phyloP scores from a whole-genome alignment of 1,139 yeast species.

The Geotrichum klebahnii region DNA sequence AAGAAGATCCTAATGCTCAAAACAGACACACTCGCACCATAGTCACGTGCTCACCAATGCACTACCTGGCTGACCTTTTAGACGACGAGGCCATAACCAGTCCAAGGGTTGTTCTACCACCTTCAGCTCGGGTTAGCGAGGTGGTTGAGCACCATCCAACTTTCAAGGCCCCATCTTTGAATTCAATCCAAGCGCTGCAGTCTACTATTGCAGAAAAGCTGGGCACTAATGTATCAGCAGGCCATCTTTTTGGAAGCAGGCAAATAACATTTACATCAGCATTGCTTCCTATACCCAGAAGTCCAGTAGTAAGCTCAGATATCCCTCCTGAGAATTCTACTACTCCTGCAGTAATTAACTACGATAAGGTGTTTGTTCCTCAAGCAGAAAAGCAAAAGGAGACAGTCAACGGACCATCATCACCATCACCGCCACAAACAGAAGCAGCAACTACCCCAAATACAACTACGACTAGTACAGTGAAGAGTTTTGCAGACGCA shows the following conservation, averaged over 20 bases:
- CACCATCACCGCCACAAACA: too few species aligned
- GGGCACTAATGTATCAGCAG: background rate
- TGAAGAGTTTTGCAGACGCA: too few species aligned
- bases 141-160: background rate
- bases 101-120: constrained; percentile 2
- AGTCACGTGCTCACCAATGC: background rate
- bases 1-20: background rate
- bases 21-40: too few species aligned
- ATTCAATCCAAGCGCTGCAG: constrained; percentile 22
- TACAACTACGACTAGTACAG: too few species aligned
- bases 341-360: constrained; percentile 4
- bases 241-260: too few species aligned
- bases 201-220: constrained; percentile 23
- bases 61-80: background rate
- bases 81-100: background rate
- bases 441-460: too few species aligned
- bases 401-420: background rate
- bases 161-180: constrained; percentile 16
- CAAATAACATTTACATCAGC: background rate
- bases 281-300: background rate
- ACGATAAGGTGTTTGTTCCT: constrained; percentile 9
- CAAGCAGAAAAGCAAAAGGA: constrained; percentile 4
- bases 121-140: background rate
- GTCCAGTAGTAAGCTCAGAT: constrained; percentile 3
- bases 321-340: constrained; percentile 9